phyloP scores from a whole-genome alignment of 1,284 basidiomycete genomes.

The Rhodotorula sp. region DNA sequence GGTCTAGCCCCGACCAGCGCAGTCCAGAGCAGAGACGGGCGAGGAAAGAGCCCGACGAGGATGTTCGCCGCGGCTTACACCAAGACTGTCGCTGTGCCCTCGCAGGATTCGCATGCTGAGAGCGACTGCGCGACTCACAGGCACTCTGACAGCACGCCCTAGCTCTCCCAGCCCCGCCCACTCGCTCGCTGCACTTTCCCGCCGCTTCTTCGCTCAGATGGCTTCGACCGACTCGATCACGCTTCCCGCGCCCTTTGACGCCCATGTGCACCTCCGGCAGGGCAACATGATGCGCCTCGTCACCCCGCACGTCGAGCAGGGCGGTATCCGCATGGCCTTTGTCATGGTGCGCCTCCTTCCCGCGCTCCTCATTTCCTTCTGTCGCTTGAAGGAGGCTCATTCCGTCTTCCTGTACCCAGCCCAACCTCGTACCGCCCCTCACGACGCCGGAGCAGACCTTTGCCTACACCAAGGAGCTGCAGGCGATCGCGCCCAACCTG shows the following conservation, averaged over 20 bases:
- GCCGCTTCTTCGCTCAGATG: not conserved
- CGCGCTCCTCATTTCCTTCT: too few species aligned
- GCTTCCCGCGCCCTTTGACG: constrained; percentile 74
- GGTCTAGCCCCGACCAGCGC: too few species aligned
- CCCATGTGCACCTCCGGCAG: constrained; percentile 89
- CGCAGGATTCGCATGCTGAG: not conserved
- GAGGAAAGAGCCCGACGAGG: not conserved
- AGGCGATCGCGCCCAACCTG: constrained; percentile 72
- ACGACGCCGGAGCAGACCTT: constrained; percentile 80
- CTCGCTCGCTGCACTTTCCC: not conserved
- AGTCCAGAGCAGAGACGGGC: too few species aligned
- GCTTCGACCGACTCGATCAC: constrained; percentile 44
- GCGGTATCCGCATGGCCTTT: constrained; percentile 89
- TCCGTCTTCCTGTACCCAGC: constrained; percentile 58
- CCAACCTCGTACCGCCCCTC: constrained; percentile 91
- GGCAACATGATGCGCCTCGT: constrained; percentile 79
- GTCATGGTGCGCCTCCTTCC: constrained; percentile 79
- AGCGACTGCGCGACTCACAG: not conserved
- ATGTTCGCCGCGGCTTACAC: too few species aligned
- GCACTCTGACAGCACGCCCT: too few species aligned
- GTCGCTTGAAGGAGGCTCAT: too few species aligned
- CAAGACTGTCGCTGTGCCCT: not conserved
- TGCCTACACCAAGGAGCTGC: constrained; percentile 73
- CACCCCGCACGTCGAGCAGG: constrained; percentile 82
- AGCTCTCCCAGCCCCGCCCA: not conserved